A percentile compares a stretch with the other conserved stretches of the same genome.
These are phyloP conservation scores for Aspergillus kassunensis DNA, from an alignment of 495 filamentous ascomycete species.

Conservation along the genomic window DNA sequence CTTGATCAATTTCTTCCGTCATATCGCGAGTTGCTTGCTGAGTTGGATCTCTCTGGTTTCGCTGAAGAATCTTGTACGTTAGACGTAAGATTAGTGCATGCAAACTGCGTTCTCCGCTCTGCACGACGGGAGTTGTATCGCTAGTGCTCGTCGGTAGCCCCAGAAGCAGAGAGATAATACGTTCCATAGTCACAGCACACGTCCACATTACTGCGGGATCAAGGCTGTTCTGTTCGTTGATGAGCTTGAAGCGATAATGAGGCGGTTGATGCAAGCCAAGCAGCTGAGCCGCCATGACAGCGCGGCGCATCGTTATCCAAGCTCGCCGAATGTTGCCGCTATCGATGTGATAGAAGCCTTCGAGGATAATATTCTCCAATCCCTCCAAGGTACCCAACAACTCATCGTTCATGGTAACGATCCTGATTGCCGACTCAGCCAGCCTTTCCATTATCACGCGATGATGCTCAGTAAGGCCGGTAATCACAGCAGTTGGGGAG, in stretches of 20 bases:
- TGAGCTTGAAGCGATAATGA: not conserved
- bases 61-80: conserved; percentile 41
- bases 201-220: conserved; percentile 24
- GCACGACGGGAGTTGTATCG: conserved; percentile 1
- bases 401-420: conserved; percentile 45
- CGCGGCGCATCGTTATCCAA: conserved; percentile 41
- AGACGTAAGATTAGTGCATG: conserved; percentile 22
- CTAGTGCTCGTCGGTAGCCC: conserved; percentile 39
- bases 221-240: conserved; percentile 13
- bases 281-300: conserved; percentile 15
- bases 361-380: conserved; percentile 47
- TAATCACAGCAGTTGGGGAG: conserved; percentile 21
- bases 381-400: conserved; percentile 43
- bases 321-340: conserved; percentile 41
- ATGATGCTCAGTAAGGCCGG: not conserved
- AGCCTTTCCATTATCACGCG: not conserved
- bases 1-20: conserved; percentile 38
- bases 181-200: conserved; percentile 31
- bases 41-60: conserved; percentile 26
- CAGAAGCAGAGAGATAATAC: conserved; percentile 40
- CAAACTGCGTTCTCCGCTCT: conserved; percentile 20
- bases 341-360: conserved; percentile 41
- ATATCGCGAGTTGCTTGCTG: conserved; percentile 10
- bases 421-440: conserved; percentile 27
- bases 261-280: not conserved